These are phyloP conservation scores for Leishmania braziliensis DNA, from an alignment of 208 protist species.

Conservation along the genomic window DNA sequence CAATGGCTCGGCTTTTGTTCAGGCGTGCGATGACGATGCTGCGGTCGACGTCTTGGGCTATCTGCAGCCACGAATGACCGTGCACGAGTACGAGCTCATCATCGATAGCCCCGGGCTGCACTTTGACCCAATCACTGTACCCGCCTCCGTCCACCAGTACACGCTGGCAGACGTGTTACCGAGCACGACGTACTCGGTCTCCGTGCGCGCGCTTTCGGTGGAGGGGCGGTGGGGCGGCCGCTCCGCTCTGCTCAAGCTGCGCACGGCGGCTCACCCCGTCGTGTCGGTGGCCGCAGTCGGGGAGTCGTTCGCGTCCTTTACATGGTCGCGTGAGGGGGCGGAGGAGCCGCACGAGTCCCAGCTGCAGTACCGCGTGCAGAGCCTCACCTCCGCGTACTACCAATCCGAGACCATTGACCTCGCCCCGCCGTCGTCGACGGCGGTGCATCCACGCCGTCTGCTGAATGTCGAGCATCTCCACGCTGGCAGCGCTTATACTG, in stretches of 20 bases:
- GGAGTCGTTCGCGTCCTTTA: constrained; percentile 84
- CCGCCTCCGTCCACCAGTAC: constrained; percentile 39
- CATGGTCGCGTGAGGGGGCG: constrained; percentile 55
- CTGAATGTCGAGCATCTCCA: constrained; percentile 72
- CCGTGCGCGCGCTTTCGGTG: constrained; percentile 65
- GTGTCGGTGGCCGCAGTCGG: constrained; percentile 58
- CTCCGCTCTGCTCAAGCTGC: constrained; percentile 61
- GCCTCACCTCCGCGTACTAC: constrained; percentile 49
- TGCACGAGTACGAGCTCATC: constrained; percentile 38
- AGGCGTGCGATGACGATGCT: constrained; percentile 3
- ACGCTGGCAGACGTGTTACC: constrained; percentile 66
- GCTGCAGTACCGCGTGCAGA: constrained; percentile 74
- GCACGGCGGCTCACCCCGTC: constrained; percentile 60
- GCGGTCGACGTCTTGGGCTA: constrained; percentile 18
- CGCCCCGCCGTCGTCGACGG: constrained; percentile 17
- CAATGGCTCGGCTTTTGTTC: not conserved
- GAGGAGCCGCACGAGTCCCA: constrained; percentile 60
- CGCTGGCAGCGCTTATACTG: constrained; percentile 65
- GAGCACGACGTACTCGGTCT: constrained; percentile 70
- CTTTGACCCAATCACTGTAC: constrained; percentile 28
- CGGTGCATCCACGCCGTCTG: constrained; percentile 23
- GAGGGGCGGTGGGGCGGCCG: constrained; percentile 75
- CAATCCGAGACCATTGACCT: constrained; percentile 46
- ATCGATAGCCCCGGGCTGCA: constrained; percentile 28
- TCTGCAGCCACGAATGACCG: constrained; percentile 22